Percentiles rank a stretch among this genome's conserved stretches.
phyloP scores from a whole-genome alignment of 78 protist species.

The Anaeramoeba flamelloides region DNA sequence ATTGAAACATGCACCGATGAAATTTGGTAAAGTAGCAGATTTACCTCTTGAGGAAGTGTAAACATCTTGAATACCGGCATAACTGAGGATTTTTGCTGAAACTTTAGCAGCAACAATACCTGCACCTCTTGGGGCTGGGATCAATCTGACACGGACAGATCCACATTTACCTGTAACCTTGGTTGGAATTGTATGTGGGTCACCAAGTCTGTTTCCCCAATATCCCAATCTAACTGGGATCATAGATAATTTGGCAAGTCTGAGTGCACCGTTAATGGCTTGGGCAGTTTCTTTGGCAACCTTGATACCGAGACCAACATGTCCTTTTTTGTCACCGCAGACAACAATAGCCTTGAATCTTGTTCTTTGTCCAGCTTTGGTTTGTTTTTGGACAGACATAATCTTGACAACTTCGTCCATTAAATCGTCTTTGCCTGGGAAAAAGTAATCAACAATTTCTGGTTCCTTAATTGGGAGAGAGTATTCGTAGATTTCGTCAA shows the following conservation, averaged over 20 bases:
- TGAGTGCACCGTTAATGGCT: constrained; percentile 95
- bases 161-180: constrained; percentile 99
- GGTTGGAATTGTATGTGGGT: constrained; percentile 97
- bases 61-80: constrained; percentile 96
- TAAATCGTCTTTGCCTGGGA: constrained; percentile 45
- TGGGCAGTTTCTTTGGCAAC: constrained; percentile 96
- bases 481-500: constrained; percentile 94
- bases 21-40: constrained; percentile 97
- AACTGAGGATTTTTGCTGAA: constrained; percentile 85
- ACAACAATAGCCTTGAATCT: constrained; percentile 91
- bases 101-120: constrained; percentile 95
- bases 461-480: constrained; percentile 97
- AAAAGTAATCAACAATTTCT: constrained; percentile 87
- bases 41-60: constrained; percentile 84
- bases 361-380: constrained; percentile 99
- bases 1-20: too few relatives aligned
- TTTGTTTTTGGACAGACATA: constrained; percentile 98
- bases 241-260: constrained; percentile 83
- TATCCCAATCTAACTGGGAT: constrained; percentile 97
- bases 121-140: constrained; percentile 99
- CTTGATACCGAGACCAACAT: constrained; percentile 97
- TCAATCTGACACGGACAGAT: constrained; percentile 84
- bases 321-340: constrained; percentile 90
- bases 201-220: constrained; percentile 98
- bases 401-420: constrained; percentile 96